Conservation (phyloP, 192 early-diverging fungal species). For the Coemansia sp. region DNA sequence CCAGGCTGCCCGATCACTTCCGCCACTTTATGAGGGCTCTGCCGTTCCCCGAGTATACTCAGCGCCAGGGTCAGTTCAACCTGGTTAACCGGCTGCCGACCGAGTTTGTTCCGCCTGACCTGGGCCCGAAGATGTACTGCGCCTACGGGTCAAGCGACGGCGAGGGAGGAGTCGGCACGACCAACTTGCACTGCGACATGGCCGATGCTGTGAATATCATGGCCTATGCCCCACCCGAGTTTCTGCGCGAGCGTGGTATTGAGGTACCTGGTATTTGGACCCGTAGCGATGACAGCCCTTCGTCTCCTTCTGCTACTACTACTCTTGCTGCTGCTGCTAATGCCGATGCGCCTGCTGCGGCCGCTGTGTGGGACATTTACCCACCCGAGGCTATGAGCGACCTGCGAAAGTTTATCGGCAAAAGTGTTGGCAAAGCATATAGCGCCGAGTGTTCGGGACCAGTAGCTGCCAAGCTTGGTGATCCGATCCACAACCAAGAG, state of each 20-base stretch:
- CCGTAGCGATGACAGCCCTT: not conserved
- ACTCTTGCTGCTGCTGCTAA: too few species aligned
- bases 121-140: constrained; percentile 80
- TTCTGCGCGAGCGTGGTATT: constrained; percentile 19
- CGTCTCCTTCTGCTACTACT: not conserved
- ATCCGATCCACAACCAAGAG: constrained; percentile 73
- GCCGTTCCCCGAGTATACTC: constrained; percentile 64
- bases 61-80: constrained; percentile 61
- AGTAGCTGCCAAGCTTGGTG: constrained; percentile 15
- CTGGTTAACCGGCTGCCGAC: constrained; percentile 62
- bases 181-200: constrained; percentile 79
- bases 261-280: constrained; percentile 20
- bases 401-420: constrained; percentile 49
- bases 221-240: constrained; percentile 55
- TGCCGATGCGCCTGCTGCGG: constrained; percentile 15
- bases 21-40: constrained; percentile 61
- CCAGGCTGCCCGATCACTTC: constrained; percentile 61
- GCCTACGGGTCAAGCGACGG: constrained; percentile 66
- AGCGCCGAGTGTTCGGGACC: not conserved
- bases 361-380: constrained; percentile 75
- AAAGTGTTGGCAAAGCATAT: not conserved
- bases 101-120: constrained; percentile 64
- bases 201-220: constrained; percentile 82
- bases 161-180: constrained; percentile 64
- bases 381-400: constrained; percentile 34